Percentiles rank a stretch among this genome's conserved stretches.
Conservation (phyloP, 2,329 filamentous ascomycete genomes). For the Claviceps pazoutovae region DNA sequence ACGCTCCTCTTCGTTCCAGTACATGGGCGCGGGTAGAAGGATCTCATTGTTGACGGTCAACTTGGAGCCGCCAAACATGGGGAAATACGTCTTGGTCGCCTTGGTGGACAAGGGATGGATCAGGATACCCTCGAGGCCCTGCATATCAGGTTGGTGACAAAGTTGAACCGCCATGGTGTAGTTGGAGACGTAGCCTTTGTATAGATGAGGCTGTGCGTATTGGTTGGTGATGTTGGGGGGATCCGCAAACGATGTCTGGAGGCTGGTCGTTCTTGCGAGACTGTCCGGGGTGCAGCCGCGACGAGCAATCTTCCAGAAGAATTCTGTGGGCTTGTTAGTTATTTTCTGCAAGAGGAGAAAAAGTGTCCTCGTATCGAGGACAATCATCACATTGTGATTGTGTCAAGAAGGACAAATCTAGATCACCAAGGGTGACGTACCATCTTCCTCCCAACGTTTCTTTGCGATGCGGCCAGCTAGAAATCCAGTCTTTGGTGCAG, state of each 20-base stretch:
- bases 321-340: slow-evolving; percentile 19
- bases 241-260: slow-evolving; percentile 29
- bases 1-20: slow-evolving; percentile 48
- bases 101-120: slow-evolving; percentile 44
- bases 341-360: not conserved
- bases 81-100: slow-evolving; percentile 43
- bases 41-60: slow-evolving; percentile 57
- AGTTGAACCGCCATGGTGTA: slow-evolving; percentile 46
- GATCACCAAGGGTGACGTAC: slow-evolving; percentile 19
- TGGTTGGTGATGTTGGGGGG: slow-evolving; percentile 31
- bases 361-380: not conserved
- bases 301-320: slow-evolving; percentile 43
- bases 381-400: too few species aligned
- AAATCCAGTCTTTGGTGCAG: slow-evolving; percentile 22
- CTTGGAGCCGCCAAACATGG: slow-evolving; percentile 57
- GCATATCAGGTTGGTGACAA: slow-evolving; percentile 51
- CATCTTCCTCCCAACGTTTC: slow-evolving; percentile 37
- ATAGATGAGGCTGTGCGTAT: slow-evolving; percentile 33
- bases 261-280: slow-evolving; percentile 35
- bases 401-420: too few species aligned
- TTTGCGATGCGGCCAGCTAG: slow-evolving; percentile 20
- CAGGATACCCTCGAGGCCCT: slow-evolving; percentile 50
- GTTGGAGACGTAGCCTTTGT: slow-evolving; percentile 46
- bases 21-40: slow-evolving; percentile 54
- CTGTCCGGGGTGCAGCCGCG: slow-evolving; percentile 50